A percentile compares a stretch with the other conserved stretches of the same genome.
Conservation (phyloP, 805 yeast genomes). For the Nakazawaea pomicola region DNA sequence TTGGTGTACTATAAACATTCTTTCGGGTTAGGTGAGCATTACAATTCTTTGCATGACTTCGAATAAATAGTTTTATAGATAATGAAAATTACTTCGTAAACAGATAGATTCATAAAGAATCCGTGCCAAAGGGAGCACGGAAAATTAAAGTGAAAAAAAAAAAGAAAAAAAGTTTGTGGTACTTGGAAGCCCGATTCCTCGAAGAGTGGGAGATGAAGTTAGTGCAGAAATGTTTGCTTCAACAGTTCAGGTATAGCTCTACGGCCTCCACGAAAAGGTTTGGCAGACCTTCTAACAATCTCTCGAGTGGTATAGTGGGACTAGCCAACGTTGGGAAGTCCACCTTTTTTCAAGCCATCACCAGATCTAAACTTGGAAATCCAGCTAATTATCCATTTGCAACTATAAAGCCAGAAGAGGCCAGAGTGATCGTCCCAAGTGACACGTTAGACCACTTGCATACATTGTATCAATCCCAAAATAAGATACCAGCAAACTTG, state of each 20-base stretch:
- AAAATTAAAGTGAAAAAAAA: not conserved
- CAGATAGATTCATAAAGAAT: too few species aligned
- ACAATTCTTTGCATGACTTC: constrained; percentile 58
- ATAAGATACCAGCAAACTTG: constrained; percentile 85
- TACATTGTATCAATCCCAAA: constrained; percentile 73
- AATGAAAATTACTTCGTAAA: too few species aligned
- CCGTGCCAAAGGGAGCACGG: too few species aligned
- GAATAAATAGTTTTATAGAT: too few species aligned
- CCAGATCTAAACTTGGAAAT: constrained; percentile 86
- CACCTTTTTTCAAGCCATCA: constrained; percentile 95
- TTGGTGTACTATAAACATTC: constrained; percentile 81
- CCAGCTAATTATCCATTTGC: constrained; percentile 99
- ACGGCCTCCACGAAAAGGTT: constrained; percentile 10
- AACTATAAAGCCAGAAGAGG: constrained; percentile 97
- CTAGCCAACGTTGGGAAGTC: constrained; percentile 94
- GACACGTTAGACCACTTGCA: constrained; percentile 76
- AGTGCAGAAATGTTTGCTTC: not conserved
- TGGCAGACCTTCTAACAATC: constrained; percentile 37
- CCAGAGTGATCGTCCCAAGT: constrained; percentile 91
- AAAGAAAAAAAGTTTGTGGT: too few species aligned
- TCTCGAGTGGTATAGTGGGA: constrained; percentile 83
- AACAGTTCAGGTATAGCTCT: not conserved
- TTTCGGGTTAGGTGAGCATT: constrained; percentile 92
- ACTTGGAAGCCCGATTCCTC: too few species aligned
- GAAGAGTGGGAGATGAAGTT: not conserved